Base-by-base conservation (phyloP, 2,329 filamentous ascomycete genomes). In the Myrmaecium sp. region DNA sequence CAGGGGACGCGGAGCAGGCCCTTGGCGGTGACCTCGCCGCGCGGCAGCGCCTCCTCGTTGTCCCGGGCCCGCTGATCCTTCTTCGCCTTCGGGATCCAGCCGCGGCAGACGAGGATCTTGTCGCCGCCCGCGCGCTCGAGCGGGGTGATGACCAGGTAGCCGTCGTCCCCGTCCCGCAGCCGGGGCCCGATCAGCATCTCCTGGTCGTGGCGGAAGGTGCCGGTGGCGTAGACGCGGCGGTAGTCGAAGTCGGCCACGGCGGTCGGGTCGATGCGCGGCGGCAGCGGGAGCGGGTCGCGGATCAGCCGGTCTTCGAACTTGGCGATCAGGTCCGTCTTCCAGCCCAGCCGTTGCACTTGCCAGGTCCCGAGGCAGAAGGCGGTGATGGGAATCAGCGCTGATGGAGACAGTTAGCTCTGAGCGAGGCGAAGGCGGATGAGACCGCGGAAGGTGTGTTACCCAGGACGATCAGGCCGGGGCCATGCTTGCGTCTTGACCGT, bases 161-260 rank as follows among this genome's bases (percentile, higher is more conserved):
- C 89, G 46, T 93, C 76, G 44, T 86, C 69, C 8, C 86, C 86
- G 35, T 98, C 86, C 34, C 73, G 67, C 59, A 93, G 71, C 25
- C 89, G 71, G 30, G 89, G 89, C 1, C 89, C 89, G 32, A 98
- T 73, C 27, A 98, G 63, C 84, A 98, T 98, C 60, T 98, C 89
- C 49, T 79, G 71, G 47, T 94, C 84, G 53, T 98, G 89, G 20
- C 78, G 61, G 39, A 82, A 73, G 30, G 53, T 59, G 6, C 89
- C 89, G 0, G 60, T 69, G 7, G 82, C 76, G 35, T 69, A 66
- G 26, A 98, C 79, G 30, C 81, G 69, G 33, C 89, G 69, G 57
- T 86, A 94, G 51, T 98, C 86, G 49, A 98, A 98, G 19, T 92
- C 82, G 37, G 71, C 60, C 38, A 94, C 66, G 6, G 76, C 82